These are phyloP conservation scores for Penstemon barbatus DNA, from an alignment of 257 asterid genomes.

Conservation along the genomic window DNA sequence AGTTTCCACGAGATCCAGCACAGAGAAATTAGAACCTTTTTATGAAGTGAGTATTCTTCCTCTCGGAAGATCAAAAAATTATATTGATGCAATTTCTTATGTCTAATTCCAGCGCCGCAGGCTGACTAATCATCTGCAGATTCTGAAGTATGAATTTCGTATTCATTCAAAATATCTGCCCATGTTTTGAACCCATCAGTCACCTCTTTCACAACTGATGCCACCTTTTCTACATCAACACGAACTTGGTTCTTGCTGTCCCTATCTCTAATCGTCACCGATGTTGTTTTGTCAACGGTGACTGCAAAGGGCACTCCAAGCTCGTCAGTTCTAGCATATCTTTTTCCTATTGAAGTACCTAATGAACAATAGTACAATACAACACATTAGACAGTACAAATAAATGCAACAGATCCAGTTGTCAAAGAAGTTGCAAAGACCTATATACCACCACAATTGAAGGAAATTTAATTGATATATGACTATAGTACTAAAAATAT, in stretches of 20 bases:
- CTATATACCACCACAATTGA: too few relatives aligned
- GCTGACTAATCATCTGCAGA: neutral
- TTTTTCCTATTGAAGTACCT: conserved; percentile 91
- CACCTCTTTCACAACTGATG: conserved; percentile 67
- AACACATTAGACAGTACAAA: neutral
- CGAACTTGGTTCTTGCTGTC: conserved; percentile 89
- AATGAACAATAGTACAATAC: neutral
- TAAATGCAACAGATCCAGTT: too few relatives aligned
- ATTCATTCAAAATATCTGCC: conserved; percentile 42
- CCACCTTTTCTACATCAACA: conserved; percentile 69
- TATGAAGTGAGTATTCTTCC: too few relatives aligned
- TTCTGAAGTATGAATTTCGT: conserved; percentile 8
- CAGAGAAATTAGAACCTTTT: too few relatives aligned
- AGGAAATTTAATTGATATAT: too few relatives aligned
- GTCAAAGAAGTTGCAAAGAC: too few relatives aligned
- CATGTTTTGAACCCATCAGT: conserved; percentile 66
- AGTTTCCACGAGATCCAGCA: too few relatives aligned
- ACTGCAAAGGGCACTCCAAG: conserved; percentile 91
- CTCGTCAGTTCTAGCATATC: conserved; percentile 94
- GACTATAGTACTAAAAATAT: too few relatives aligned
- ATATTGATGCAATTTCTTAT: too few relatives aligned
- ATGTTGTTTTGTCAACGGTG: conserved; percentile 68
- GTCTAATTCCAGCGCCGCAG: too few relatives aligned
- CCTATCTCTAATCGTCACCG: conserved; percentile 79
- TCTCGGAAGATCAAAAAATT: too few relatives aligned